These are phyloP conservation scores for Talaromyces verruculosus DNA, from an alignment of 2,329 filamentous ascomycete species.

Conservation along the genomic window DNA sequence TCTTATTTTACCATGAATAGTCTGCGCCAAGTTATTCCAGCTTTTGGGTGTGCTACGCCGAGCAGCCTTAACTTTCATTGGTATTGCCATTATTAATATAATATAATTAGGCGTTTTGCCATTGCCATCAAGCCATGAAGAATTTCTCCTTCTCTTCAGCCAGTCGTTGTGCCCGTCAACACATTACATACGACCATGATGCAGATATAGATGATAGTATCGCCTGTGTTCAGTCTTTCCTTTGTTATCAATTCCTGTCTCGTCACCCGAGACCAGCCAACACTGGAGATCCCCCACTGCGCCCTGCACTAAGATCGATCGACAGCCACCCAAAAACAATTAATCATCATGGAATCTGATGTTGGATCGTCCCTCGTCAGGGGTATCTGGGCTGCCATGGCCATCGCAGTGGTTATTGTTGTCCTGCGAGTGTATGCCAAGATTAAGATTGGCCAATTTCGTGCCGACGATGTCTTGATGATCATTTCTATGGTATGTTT, in stretches of 20 bases:
- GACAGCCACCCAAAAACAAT: neutral
- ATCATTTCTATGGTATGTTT: conserved; percentile 14
- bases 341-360: neutral
- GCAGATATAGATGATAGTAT: neutral
- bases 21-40: neutral
- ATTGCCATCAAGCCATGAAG: neutral
- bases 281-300: neutral
- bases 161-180: neutral
- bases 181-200: neutral
- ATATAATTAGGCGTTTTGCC: conserved; percentile 1
- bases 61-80: neutral
- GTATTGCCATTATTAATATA: conserved; percentile 1
- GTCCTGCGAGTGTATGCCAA: conserved; percentile 11
- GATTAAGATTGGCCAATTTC: conserved; percentile 6
- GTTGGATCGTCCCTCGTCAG: neutral
- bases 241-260: neutral
- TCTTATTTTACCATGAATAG: neutral
- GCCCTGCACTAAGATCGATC: neutral
- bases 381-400: conserved; percentile 7
- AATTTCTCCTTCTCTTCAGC: neutral
- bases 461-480: conserved; percentile 14
- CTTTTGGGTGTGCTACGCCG: neutral
- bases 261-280: neutral
- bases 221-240: neutral
- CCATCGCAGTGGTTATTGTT: neutral